Percentiles rank a stretch among this genome's conserved stretches.
These are phyloP conservation scores for Bromus sterilis DNA, from an alignment of 176 grass and related monocot genomes.

Conservation along the genomic window DNA sequence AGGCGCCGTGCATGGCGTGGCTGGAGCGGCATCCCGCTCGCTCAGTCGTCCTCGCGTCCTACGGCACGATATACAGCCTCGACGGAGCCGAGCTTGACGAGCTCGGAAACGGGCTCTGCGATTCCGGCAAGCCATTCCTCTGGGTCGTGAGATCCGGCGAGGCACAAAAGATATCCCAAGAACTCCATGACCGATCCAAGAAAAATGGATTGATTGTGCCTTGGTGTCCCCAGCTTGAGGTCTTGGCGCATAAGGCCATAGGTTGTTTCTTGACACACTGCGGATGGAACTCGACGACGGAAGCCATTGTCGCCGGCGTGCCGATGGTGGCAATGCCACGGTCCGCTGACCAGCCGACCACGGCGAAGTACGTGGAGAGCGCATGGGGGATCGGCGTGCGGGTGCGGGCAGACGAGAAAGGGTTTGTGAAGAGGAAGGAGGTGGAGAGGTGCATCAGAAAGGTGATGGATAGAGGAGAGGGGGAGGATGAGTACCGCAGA, in stretches of 20 bases:
- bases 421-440: background rate
- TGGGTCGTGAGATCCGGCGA: constrained; percentile 10
- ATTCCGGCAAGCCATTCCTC: background rate
- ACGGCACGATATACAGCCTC: constrained; percentile 11
- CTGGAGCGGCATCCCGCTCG: constrained; percentile 2
- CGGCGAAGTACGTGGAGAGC: constrained; percentile 34
- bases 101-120: background rate
- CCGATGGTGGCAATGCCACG: constrained; percentile 28
- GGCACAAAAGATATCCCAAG: background rate
- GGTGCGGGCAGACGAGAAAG: background rate
- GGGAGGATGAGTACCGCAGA: background rate
- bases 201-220: background rate
- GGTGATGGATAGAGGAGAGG: constrained; percentile 26
- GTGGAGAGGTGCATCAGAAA: background rate
- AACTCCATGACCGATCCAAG: background rate
- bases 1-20: constrained; percentile 13
- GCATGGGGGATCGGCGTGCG: constrained; percentile 22
- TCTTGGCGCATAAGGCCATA: background rate
- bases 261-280: constrained; percentile 50
- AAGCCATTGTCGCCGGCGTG: constrained; percentile 11
- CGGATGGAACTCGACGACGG: constrained; percentile 42
- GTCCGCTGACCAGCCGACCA: constrained; percentile 38
- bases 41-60: constrained; percentile 35
- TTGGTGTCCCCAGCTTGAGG: constrained; percentile 33
- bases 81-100: background rate